These are phyloP conservation scores for Daldinia sp. DNA, from an alignment of 2,329 filamentous ascomycete genomes.

Conservation along the genomic window DNA sequence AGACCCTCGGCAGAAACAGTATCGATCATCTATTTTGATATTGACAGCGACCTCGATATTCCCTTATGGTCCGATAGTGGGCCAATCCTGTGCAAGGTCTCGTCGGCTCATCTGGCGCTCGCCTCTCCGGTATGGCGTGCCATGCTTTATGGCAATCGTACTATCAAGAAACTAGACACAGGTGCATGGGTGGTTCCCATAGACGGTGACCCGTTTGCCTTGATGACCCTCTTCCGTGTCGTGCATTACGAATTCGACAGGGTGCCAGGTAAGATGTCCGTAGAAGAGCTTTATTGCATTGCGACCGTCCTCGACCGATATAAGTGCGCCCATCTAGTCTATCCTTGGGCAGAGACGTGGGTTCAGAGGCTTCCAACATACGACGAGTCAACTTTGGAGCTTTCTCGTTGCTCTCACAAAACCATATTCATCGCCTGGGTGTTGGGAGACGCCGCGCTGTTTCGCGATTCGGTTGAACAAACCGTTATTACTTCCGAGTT, in stretches of 20 bases:
- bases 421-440: background rate
- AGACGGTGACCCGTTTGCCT: background rate
- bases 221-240: background rate
- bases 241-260: background rate
- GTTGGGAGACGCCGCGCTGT: background rate
- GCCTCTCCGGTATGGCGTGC: background rate
- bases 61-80: background rate
- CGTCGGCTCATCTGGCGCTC: background rate
- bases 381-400: background rate
- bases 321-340: conserved; percentile 37
- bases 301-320: conserved; percentile 31
- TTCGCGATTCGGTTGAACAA: background rate
- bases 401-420: background rate
- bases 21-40: background rate
- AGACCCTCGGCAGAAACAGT: background rate
- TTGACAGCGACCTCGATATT: background rate
- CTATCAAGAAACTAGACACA: background rate
- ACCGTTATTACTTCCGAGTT: background rate
- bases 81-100: background rate
- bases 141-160: background rate
- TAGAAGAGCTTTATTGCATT: conserved; percentile 5
- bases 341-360: conserved; percentile 42
- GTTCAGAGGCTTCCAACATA: conserved; percentile 16
- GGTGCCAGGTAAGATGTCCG: background rate
- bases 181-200: background rate